These are phyloP conservation scores for Naematelia encephala DNA, from an alignment of 768 basidiomycete species.

Conservation along the genomic window DNA sequence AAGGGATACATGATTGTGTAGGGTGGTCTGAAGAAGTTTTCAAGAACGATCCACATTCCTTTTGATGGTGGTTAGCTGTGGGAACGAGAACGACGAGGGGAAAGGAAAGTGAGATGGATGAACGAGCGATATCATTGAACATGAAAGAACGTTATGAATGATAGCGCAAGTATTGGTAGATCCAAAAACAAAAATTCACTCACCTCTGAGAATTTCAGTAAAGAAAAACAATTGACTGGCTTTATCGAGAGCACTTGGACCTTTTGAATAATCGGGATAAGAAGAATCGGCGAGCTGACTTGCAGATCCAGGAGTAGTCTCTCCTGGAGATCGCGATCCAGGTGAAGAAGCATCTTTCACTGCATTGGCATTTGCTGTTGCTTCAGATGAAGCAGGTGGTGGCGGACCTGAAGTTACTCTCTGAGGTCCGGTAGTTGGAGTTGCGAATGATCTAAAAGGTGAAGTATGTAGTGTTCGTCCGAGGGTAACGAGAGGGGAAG, in stretches of 20 bases:
- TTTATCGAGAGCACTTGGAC: slow-evolving; percentile 90
- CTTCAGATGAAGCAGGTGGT: no score
- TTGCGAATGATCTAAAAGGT: background rate
- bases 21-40: slow-evolving; percentile 64
- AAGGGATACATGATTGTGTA: slow-evolving; percentile 92
- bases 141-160: no score
- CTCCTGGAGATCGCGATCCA: slow-evolving; percentile 24
- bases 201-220: slow-evolving; percentile 94
- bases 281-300: no score
- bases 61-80: slow-evolving; percentile 4
- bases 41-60: slow-evolving; percentile 97
- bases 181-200: slow-evolving; percentile 36
- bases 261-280: slow-evolving; percentile 53
- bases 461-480: background rate
- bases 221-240: slow-evolving; percentile 97
- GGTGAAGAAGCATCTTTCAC: slow-evolving; percentile 13
- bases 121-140: no score
- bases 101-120: background rate
- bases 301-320: slow-evolving; percentile 15
- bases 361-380: slow-evolving; percentile 12
- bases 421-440: background rate
- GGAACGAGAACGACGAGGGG: background rate
- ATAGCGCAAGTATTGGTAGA: no score
- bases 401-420: background rate
- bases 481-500: background rate